Conservation (phyloP, 1,284 basidiomycete genomes). For the Rhodotorula sp. region DNA sequence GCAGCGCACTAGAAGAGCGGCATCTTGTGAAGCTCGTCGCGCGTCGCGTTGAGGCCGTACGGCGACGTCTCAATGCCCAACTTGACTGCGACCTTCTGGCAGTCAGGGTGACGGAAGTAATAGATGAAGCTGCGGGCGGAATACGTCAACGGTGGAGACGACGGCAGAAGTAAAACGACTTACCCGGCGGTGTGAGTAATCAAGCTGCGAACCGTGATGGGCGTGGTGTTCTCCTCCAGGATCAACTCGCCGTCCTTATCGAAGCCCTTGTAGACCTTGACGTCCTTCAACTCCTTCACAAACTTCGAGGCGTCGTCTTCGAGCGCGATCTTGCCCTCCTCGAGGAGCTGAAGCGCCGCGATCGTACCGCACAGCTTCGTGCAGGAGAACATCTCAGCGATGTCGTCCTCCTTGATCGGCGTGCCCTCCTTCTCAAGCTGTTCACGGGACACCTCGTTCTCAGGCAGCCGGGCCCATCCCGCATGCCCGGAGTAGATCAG, state of each 20-base stretch:
- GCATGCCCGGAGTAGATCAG: slow-evolving; percentile 8
- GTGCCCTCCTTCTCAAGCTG: not conserved
- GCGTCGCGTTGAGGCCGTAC: slow-evolving; percentile 5
- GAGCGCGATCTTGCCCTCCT: slow-evolving; percentile 22
- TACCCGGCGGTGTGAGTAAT: slow-evolving; percentile 21
- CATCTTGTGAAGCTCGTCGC: not conserved
- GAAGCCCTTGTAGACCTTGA: slow-evolving; percentile 18
- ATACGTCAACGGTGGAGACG: not conserved
- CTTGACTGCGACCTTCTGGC: not conserved
- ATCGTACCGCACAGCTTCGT: slow-evolving; percentile 14
- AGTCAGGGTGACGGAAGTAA: not conserved
- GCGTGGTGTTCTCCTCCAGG: not conserved
- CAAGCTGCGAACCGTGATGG: slow-evolving; percentile 14
- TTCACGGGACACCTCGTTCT: not conserved
- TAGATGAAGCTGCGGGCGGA: not conserved
- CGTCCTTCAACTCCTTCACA: slow-evolving; percentile 7
- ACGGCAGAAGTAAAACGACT: too few species aligned
- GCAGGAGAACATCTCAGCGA: slow-evolving; percentile 10
- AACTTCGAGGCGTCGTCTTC: slow-evolving; percentile 16
- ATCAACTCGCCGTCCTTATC: not conserved
- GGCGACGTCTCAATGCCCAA: not conserved
- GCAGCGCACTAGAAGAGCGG: not conserved
- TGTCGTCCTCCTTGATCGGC: slow-evolving; percentile 4
- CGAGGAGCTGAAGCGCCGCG: slow-evolving; percentile 27
- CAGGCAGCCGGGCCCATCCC: not conserved